phyloP scores from a whole-genome alignment of 495 filamentous ascomycete genomes.

The Staphylotrichum longicolle region DNA sequence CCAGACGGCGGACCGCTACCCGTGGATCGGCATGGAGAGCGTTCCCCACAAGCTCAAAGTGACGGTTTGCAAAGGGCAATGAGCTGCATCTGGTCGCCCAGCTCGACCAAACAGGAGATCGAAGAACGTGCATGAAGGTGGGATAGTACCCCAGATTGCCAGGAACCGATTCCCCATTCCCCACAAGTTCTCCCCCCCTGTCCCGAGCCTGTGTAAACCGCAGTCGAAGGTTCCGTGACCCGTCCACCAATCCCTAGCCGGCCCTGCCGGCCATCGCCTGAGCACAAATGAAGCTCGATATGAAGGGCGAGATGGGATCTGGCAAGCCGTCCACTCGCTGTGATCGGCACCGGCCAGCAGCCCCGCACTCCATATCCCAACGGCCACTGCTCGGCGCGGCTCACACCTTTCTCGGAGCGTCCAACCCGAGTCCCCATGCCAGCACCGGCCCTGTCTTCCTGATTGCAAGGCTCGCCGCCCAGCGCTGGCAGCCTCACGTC shows the following conservation, averaged over 20 bases:
- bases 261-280: slow-evolving; percentile 30
- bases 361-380: slow-evolving; percentile 42
- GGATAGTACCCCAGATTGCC: slow-evolving; percentile 33
- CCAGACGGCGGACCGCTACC: slow-evolving; percentile 8
- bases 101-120: slow-evolving; percentile 14
- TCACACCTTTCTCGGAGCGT: slow-evolving; percentile 43
- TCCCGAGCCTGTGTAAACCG: not conserved
- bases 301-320: slow-evolving; percentile 37
- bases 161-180: slow-evolving; percentile 24
- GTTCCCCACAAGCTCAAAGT: slow-evolving; percentile 16
- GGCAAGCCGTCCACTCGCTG: slow-evolving; percentile 31
- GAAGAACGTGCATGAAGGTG: slow-evolving; percentile 30
- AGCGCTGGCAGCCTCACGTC: slow-evolving; percentile 7
- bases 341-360: slow-evolving; percentile 37
- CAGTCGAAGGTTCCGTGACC: slow-evolving; percentile 11
- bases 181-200: slow-evolving; percentile 32
- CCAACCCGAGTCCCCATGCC: slow-evolving; percentile 43
- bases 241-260: slow-evolving; percentile 30
- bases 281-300: slow-evolving; percentile 41
- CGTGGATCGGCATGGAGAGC: slow-evolving; percentile 11
- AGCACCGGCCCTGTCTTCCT: slow-evolving; percentile 49
- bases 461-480: slow-evolving; percentile 37
- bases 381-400: slow-evolving; percentile 34
- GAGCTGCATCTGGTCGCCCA: not conserved
- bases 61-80: slow-evolving; percentile 4